Percentiles rank a stretch among this genome's conserved stretches.
These are phyloP conservation scores for Colletotrichum salicis DNA, from an alignment of 2,329 filamentous ascomycete species.

Conservation along the genomic window DNA sequence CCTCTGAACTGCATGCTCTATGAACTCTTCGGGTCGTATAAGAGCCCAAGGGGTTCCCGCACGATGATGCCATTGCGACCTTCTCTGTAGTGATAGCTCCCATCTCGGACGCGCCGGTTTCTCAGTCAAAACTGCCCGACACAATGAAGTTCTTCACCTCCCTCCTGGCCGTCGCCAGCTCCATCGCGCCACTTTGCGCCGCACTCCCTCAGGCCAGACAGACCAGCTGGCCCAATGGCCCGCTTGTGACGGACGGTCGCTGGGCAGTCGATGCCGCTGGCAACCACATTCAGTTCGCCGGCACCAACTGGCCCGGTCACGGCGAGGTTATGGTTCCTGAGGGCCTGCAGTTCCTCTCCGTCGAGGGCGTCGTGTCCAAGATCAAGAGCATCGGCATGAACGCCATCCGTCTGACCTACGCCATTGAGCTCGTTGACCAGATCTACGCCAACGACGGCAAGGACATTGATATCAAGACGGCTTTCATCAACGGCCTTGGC, in stretches of 20 bases:
- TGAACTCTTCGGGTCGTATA: conserved; percentile 8
- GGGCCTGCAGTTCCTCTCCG: conserved; percentile 70
- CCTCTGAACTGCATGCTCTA: background rate
- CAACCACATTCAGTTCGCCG: conserved; percentile 60
- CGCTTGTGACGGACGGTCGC: conserved; percentile 53
- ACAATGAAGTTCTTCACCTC: conserved; percentile 37
- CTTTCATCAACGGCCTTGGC: conserved; percentile 59
- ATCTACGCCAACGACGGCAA: conserved; percentile 59
- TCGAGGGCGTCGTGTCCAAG: conserved; percentile 63
- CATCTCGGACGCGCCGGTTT: background rate
- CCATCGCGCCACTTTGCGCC: conserved; percentile 19
- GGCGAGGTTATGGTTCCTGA: conserved; percentile 73
- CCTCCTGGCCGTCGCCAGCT: conserved; percentile 34
- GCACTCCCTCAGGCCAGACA: conserved; percentile 25
- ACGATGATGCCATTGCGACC: background rate
- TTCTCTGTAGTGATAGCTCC: background rate
- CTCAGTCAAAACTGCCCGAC: background rate
- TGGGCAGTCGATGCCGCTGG: conserved; percentile 56
- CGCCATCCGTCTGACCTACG: conserved; percentile 70
- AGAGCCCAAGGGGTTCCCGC: background rate
- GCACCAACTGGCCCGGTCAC: conserved; percentile 71
- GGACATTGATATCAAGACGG: conserved; percentile 57
- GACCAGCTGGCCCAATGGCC: conserved; percentile 53
- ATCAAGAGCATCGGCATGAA: conserved; percentile 72
- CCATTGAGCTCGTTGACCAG: conserved; percentile 72